A percentile compares a stretch with the other conserved stretches of the same genome.
Conservation (phyloP, 2,329 filamentous ascomycete genomes). For the Pyrenochaeta sp. region DNA sequence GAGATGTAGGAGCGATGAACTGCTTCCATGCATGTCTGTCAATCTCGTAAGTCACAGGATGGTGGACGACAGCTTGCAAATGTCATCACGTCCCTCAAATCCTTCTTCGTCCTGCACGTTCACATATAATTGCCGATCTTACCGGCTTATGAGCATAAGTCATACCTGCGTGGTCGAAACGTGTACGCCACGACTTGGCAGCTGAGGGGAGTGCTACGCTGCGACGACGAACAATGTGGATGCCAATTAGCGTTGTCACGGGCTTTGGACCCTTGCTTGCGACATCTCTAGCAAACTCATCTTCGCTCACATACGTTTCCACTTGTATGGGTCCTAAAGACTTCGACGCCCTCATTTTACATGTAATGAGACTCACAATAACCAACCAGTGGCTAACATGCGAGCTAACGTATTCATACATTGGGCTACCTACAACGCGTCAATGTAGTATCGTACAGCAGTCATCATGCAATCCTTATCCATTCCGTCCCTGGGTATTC, state of each 20-base stretch:
- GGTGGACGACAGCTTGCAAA: background rate
- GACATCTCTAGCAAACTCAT: too few species aligned
- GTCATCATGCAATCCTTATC: background rate
- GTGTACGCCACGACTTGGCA: constrained; percentile 5
- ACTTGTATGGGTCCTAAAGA: too few species aligned
- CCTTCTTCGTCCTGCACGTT: background rate
- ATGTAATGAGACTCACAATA: too few species aligned
- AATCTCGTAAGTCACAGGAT: background rate
- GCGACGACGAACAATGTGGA: background rate
- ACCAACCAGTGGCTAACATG: background rate
- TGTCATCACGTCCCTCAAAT: background rate
- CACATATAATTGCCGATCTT: background rate
- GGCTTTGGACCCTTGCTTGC: too few species aligned
- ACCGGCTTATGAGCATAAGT: constrained; percentile 1
- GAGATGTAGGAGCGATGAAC: too few species aligned
- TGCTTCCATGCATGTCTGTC: too few species aligned
- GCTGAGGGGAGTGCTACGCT: background rate
- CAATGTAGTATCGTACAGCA: constrained; percentile 15
- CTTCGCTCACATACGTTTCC: too few species aligned
- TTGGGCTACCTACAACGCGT: background rate
- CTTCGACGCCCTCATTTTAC: too few species aligned
- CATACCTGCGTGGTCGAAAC: constrained; percentile 1
- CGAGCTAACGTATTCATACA: background rate
- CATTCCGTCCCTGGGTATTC: constrained; percentile 29
- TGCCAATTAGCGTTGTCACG: background rate